A percentile compares a stretch with the other conserved stretches of the same genome.
phyloP scores from a whole-genome alignment of 1,139 yeast genomes.

The Debaryomyces nepalensis region DNA sequence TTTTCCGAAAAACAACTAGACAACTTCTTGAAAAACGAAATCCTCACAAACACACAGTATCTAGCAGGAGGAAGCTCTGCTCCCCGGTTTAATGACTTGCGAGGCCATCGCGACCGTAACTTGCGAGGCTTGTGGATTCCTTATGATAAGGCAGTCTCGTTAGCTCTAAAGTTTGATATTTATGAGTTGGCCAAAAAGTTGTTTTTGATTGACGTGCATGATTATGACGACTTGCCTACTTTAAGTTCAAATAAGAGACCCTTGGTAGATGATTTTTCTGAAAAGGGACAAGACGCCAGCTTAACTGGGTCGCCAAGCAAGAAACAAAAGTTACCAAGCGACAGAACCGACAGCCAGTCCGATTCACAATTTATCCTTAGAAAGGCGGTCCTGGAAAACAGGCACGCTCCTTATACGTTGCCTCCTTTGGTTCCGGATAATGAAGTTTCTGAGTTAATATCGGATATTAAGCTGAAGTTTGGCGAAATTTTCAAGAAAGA shows the following conservation, averaged over 20 bases:
- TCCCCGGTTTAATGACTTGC: conserved; percentile 36
- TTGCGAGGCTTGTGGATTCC: conserved; percentile 50
- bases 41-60: conserved; percentile 38
- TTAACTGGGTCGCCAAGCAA: conserved; percentile 40
- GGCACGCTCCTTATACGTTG: conserved; percentile 56
- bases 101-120: conserved; percentile 29
- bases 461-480: conserved; percentile 60
- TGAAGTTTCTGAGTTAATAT: conserved; percentile 39
- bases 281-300: conserved; percentile 18
- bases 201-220: conserved; percentile 52
- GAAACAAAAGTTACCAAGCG: conserved; percentile 25
- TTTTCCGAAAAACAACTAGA: conserved; percentile 32
- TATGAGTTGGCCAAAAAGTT: conserved; percentile 45
- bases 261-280: conserved; percentile 21
- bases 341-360: conserved; percentile 4
- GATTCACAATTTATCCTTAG: conserved; percentile 10
- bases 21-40: conserved; percentile 39
- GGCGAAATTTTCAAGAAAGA: conserved; percentile 51
- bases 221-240: conserved; percentile 45
- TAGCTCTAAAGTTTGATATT: conserved; percentile 47
- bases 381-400: conserved; percentile 38
- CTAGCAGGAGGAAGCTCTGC: conserved; percentile 26
- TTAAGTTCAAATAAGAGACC: conserved; percentile 20
- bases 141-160: conserved; percentile 47
- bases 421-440: conserved; percentile 51